Evolutionary conservation across 2,329 filamentous ascomycete species (phyloP), one percentile per base, ranked within the genome.

Genomic region (Hypoxylon sp.): DNA sequence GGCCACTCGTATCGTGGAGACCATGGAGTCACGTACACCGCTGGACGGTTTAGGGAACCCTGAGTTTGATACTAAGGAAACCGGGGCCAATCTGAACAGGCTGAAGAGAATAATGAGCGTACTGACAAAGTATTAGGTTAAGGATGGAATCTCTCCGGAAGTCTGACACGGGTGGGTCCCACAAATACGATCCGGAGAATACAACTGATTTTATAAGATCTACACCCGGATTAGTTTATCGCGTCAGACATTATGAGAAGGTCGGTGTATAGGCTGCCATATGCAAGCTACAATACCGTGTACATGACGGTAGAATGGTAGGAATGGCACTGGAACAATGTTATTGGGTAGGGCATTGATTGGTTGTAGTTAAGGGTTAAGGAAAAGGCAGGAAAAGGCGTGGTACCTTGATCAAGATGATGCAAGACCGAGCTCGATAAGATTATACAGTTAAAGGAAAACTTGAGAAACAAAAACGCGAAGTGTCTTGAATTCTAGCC

Each of bases 351-450:
- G 34, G 41, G 46, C 8, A 50, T n/a, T 61, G 59, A 64, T 66
- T 68, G 63, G 65, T 34, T 52, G 48, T 30, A 52, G 24, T 7
- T 26, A 26, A 26, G 24, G 24, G 24, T 26, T 26, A 26, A 26
- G 24, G 24, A 26, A 26, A 26, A 26, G 41, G 49, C 55, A 55
- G 32, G 26, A 48, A 19, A 41, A 55, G 56, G 56, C 30, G 56
- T 52, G 41, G 59, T 62, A 67, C 65, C 65, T 65, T 68, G 62
- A 65, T 68, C 37, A 66, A 66, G 59, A 51, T 59, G 59, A 68
- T 68, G 65, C 62, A 59, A 64, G 50, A 34, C 52, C n/a, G n/a
- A n/a, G n/a, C 49, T 65, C 65, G 47, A 63, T 52, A 62, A 48
- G 53, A 49, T 58, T 52, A 4, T 44, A 52, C 56, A 20, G 32